Conservation (phyloP, 1,284 basidiomycete genomes). For the Puccinia triticina region DNA sequence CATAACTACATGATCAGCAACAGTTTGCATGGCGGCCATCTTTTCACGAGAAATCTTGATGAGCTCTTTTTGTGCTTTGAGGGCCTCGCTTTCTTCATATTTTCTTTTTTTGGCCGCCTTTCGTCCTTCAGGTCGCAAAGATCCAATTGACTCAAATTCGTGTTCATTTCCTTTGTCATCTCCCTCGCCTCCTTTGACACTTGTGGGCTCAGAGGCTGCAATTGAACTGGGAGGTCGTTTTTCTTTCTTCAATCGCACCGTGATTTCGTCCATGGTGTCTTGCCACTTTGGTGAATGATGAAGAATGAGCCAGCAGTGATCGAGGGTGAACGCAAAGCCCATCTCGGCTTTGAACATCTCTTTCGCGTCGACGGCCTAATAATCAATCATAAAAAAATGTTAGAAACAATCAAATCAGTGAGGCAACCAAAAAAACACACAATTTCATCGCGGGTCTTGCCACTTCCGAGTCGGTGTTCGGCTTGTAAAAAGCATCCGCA, state of each 20-base stretch:
- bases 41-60: not conserved
- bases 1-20: constrained; percentile 1
- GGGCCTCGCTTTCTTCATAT: not conserved
- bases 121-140: not conserved
- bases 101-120: constrained; percentile 1
- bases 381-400: not conserved
- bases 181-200: not conserved
- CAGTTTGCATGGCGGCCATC: not conserved
- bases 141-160: not conserved
- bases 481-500: not conserved
- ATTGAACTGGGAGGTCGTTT: not conserved
- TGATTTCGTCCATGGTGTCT: constrained; percentile 1
- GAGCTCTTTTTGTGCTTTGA: constrained; percentile 8
- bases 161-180: not conserved
- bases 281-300: constrained; percentile 20
- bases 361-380: constrained; percentile 5
- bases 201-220: not conserved
- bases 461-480: not conserved
- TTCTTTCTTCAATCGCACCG: not conserved
- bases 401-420: not conserved
- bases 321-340: not conserved
- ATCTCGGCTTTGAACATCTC: not conserved
- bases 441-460: constrained; percentile 5
- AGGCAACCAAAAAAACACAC: not conserved
- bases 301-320: not conserved